phyloP scores from a whole-genome alignment of 2,329 filamentous ascomycete genomes.

The Ceratocystis variospora region DNA sequence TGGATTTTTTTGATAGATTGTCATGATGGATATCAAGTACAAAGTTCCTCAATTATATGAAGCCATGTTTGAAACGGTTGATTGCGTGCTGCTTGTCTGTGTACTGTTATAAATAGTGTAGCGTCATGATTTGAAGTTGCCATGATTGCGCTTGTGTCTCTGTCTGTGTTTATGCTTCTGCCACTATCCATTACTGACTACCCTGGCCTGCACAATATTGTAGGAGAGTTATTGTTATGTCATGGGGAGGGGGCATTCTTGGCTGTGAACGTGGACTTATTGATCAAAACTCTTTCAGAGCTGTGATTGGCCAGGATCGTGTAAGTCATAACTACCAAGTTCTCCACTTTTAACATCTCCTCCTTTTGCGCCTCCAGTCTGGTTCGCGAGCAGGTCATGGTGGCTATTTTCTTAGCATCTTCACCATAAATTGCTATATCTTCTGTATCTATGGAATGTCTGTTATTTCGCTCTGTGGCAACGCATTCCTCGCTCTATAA shows the following conservation, averaged over 20 bases:
- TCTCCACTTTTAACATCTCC: neutral
- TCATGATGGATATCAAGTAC: neutral
- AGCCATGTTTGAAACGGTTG: neutral
- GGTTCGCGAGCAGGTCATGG: neutral
- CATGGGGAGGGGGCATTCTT: too few species aligned
- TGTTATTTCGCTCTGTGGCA: neutral
- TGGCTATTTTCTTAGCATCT: neutral
- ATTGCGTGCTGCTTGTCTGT: too few species aligned
- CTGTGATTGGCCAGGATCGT: neutral
- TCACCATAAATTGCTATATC: neutral
- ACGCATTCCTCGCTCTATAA: conserved; percentile 6
- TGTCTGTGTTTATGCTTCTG: neutral
- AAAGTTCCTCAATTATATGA: neutral
- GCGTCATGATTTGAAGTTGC: too few species aligned
- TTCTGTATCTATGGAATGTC: conserved; percentile 3
- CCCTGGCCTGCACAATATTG: too few species aligned
- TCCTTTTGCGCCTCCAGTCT: neutral
- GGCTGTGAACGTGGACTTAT: neutral
- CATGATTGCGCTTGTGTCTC: too few species aligned
- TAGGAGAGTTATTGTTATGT: too few species aligned
- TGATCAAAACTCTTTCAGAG: neutral
- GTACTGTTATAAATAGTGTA: too few species aligned
- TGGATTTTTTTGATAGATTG: neutral
- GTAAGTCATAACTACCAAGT: neutral
- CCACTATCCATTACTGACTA: too few species aligned